Percentiles rank a stretch among this genome's conserved stretches.
phyloP scores from a whole-genome alignment of 73 alveolate genomes.

The Paraurostyla sp. region DNA sequence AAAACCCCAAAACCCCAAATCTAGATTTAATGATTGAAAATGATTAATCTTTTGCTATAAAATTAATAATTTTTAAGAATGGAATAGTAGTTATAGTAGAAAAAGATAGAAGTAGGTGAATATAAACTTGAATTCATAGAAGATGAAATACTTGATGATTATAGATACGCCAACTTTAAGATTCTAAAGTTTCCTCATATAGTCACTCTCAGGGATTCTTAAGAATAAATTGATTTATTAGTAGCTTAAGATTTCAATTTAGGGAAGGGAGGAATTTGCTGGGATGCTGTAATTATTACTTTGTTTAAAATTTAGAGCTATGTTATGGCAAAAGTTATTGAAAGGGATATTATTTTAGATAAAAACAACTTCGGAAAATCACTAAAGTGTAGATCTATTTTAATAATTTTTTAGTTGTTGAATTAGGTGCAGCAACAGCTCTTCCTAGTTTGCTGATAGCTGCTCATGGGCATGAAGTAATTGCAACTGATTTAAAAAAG shows the following conservation, averaged over 20 bases:
- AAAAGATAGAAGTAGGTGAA: too few relatives aligned
- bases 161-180: constrained; percentile 26
- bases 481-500: constrained; percentile 32
- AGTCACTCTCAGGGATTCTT: neutral
- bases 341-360: constrained; percentile 1
- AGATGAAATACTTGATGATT: constrained; percentile 41
- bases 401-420: neutral
- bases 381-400: neutral
- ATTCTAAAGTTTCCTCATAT: constrained; percentile 19
- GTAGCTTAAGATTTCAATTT: constrained; percentile 16
- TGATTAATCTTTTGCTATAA: too few relatives aligned
- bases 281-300: constrained; percentile 44
- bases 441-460: constrained; percentile 19
- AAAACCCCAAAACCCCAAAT: too few relatives aligned
- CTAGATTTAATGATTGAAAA: too few relatives aligned
- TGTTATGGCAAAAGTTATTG: constrained; percentile 40
- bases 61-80: too few relatives aligned
- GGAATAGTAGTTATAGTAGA: too few relatives aligned
- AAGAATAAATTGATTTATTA: neutral
- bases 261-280: constrained; percentile 44
- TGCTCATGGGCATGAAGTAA: constrained; percentile 33
- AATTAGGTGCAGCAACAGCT: constrained; percentile 37
- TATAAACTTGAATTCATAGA: constrained; percentile 21
- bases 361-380: neutral
- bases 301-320: constrained; percentile 5